Evolutionary conservation across 768 basidiomycete genomes (phyloP).

Genomic region (Clathrus columnatus): DNA sequence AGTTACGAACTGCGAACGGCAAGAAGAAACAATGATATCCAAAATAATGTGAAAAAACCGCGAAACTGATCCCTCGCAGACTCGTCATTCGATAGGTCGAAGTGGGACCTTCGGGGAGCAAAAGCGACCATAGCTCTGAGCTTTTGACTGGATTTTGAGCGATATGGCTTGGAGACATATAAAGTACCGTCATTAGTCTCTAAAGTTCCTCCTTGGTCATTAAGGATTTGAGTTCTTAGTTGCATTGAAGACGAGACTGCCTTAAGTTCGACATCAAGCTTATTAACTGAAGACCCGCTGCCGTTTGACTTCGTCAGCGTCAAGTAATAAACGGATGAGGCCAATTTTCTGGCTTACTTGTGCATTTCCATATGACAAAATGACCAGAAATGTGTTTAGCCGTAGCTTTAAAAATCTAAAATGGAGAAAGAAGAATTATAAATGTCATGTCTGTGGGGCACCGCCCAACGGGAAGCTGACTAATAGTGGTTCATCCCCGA

Average conservation of each 20-base stretch:
- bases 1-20: conserved; percentile 36
- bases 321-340: not conserved
- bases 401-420: too few species aligned
- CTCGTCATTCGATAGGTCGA: conserved; percentile 71
- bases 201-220: conserved; percentile 16
- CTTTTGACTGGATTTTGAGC: conserved; percentile 65
- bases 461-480: not conserved
- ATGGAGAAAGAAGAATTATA: not conserved
- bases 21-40: conserved; percentile 82
- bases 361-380: not conserved
- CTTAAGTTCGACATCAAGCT: not conserved
- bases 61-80: conserved; percentile 81
- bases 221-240: not conserved
- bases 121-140: conserved; percentile 80
- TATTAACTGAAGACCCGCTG: not conserved
- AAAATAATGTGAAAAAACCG: conserved; percentile 94
- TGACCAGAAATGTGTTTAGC: too few species aligned
- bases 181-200: conserved; percentile 55
- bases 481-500: too few species aligned
- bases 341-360: not conserved
- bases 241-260: not conserved
- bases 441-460: not conserved
- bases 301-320: not conserved
- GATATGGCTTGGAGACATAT: conserved; percentile 68
- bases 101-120: conserved; percentile 73